Evolutionary conservation across 1,284 basidiomycete species (phyloP).

Genomic region (Coniophora puteana): DNA sequence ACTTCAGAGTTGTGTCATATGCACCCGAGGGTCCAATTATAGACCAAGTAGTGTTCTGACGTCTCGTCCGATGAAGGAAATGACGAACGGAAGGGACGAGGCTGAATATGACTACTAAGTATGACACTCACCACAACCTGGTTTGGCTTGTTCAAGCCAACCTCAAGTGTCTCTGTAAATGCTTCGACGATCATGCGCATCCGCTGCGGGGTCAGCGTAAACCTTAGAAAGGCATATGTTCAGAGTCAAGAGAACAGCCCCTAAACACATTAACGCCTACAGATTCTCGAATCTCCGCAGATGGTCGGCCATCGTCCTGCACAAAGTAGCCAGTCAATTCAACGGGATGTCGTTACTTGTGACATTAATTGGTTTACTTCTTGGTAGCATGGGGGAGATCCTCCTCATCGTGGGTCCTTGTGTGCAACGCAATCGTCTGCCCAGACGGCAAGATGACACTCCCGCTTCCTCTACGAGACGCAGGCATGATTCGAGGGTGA

Average conservation of each 20-base stretch:
- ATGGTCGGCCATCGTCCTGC: slow-evolving; percentile 85
- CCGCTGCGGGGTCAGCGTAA: slow-evolving; percentile 85
- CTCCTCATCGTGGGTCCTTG: slow-evolving; percentile 75
- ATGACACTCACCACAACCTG: slow-evolving; percentile 81
- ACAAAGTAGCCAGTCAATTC: slow-evolving; percentile 7
- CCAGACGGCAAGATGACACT: slow-evolving; percentile 69
- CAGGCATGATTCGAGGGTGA: slow-evolving; percentile 42
- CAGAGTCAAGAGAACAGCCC: slow-evolving; percentile 5
- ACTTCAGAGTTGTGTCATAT: too few species aligned
- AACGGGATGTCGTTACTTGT: not conserved
- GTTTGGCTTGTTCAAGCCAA: slow-evolving; percentile 78
- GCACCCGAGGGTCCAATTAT: too few species aligned
- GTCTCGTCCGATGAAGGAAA: too few species aligned
- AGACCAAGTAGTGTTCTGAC: too few species aligned
- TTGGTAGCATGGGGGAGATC: slow-evolving; percentile 86
- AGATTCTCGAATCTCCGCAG: slow-evolving; percentile 83
- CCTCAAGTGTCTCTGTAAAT: slow-evolving; percentile 89
- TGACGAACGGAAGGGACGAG: too few species aligned
- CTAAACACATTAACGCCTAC: slow-evolving; percentile 40
- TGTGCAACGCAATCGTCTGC: slow-evolving; percentile 75
- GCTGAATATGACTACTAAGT: not conserved
- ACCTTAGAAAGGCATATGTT: slow-evolving; percentile 44
- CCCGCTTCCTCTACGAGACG: slow-evolving; percentile 72
- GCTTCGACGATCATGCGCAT: slow-evolving; percentile 98
- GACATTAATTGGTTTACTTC: slow-evolving; percentile 47